Evolutionary conservation across 2,329 filamentous ascomycete genomes (phyloP), one percentile per base, ranked within the genome.

Genomic region (Torrubiellomyces zombiae): DNA sequence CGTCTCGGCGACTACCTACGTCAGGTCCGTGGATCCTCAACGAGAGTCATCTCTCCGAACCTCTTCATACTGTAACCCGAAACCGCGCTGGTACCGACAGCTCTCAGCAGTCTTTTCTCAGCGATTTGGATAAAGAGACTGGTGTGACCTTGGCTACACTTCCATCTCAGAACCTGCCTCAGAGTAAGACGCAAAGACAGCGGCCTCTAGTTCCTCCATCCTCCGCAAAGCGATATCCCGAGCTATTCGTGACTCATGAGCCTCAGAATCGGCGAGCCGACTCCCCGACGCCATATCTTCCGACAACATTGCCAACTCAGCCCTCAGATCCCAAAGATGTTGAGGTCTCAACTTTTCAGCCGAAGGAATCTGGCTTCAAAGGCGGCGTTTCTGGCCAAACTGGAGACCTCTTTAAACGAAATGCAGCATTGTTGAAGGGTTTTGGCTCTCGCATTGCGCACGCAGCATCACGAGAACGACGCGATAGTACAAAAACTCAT

Each of bases 41-140:
- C 32, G 63, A 67, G 42, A 69, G 65, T 7, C 54, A 63, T 29
- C 46, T 70, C 18, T 45, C 55, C 2, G 55, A 63, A 32, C 66
- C 66, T 14, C 48, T 68, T 11, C 45, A 52, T 26, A 28, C 32
- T 4, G 38, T 48, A 3, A 36, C 41, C 7, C 45, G 44, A 25
- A 48, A 49, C 24, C 45, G 50, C 12, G 37, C 48, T 13, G 45
- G 41, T 11, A 45, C 45, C 3, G 37, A 36, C 11, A 32, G 32
- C 23, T 40, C 43, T 3, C 51, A 47, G 21, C 44, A 46, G 23
- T 27, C 38, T 2, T 23, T 40, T 1, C 45, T 41, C 20, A 53
- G 49, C 26, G 56, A 50, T 7, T 57, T 56, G 20, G 61, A 67
- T 26, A 68, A 67, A 37, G 64, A 68, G 37, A 65, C 55, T 0